These are phyloP conservation scores for Chamaecyparis obtusa DNA, from an alignment of 75 land plant genomes.

Conservation along the genomic window DNA sequence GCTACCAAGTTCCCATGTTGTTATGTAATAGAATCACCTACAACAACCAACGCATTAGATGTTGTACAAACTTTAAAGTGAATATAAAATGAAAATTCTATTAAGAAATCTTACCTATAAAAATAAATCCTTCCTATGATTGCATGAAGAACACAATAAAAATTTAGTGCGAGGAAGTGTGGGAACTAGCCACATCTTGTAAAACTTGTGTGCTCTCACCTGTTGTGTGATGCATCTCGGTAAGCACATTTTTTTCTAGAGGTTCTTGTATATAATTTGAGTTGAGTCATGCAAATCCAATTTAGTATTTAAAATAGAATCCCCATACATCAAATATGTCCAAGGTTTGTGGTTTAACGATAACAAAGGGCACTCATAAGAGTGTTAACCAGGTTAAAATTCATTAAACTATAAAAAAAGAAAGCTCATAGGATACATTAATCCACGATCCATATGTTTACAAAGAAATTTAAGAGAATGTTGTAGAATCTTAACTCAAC, in stretches of 20 bases:
- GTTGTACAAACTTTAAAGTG: neutral
- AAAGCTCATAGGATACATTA: neutral
- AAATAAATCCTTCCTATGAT: constrained; percentile 73
- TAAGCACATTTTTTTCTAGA: constrained; percentile 88
- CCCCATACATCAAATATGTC: neutral
- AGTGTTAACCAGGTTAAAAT: too few species aligned
- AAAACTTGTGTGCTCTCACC: constrained; percentile 82
- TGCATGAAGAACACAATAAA: constrained; percentile 75
- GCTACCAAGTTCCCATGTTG: neutral
- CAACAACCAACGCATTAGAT: neutral
- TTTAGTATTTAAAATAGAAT: neutral
- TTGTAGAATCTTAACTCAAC: neutral
- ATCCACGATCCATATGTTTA: neutral
- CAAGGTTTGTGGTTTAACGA: too few species aligned
- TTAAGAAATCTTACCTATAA: constrained; percentile 51
- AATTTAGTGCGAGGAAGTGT: constrained; percentile 66
- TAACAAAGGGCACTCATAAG: too few species aligned
- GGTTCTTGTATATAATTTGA: constrained; percentile 52
- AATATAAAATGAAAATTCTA: neutral
- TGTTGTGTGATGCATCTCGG: constrained; percentile 73
- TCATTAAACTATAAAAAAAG: too few species aligned
- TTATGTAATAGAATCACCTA: neutral
- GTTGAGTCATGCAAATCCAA: neutral
- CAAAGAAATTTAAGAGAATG: neutral
- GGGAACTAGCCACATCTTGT: constrained; percentile 74